Evolutionary conservation across 2,329 filamentous ascomycete species (phyloP), one percentile per base, ranked within the genome.

Genomic region (Colletotrichum eremochloae): DNA sequence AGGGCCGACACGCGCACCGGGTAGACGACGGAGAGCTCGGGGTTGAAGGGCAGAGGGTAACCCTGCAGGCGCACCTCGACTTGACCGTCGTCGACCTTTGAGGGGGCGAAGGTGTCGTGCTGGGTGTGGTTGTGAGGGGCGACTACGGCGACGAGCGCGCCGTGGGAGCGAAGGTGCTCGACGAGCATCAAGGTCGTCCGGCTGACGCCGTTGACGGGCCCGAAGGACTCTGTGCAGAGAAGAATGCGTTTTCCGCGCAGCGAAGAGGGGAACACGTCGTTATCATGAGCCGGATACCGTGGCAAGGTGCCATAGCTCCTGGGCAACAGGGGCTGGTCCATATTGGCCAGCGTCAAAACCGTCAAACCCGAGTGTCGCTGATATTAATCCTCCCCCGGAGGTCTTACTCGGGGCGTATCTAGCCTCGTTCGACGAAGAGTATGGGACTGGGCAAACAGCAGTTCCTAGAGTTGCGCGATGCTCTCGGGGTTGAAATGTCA

Each of bases 131-230:
- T 88, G 70, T 87, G 84, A 20, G 91, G 91, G 52, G 92, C 91
- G 44, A 93, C 91, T 7, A 93, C 89, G 11, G 90, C 89, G 62
- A 93, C 88, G 24, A 90, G 85, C 14, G 87, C 90, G 29, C 90
- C 91, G 75, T 93, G 83, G n/a, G 82, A 82, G 68, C 90, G 87
- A 29, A 93, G 83, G 75, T 93, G 91, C 78, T 90, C 88, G 66
- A 93, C 89, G 63, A 93, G 86, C 84, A 90, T 92, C 75, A 91
- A 83, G 0, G 92, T 93, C 5, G 91, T 93, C 73, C 91, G 86
- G 76, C 89, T 92, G 57, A 93, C 91, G n/a, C 92, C 91, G 77
- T 93, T 93, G 78, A 93, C 90, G 0, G 91, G 91, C 3, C 91
- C 91, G 70, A 93, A 91, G 0, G 91, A 93, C 78, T 93, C 92